These are phyloP conservation scores for Aspergillus arachidicola DNA, from an alignment of 2,329 filamentous ascomycete species.

Conservation along the genomic window DNA sequence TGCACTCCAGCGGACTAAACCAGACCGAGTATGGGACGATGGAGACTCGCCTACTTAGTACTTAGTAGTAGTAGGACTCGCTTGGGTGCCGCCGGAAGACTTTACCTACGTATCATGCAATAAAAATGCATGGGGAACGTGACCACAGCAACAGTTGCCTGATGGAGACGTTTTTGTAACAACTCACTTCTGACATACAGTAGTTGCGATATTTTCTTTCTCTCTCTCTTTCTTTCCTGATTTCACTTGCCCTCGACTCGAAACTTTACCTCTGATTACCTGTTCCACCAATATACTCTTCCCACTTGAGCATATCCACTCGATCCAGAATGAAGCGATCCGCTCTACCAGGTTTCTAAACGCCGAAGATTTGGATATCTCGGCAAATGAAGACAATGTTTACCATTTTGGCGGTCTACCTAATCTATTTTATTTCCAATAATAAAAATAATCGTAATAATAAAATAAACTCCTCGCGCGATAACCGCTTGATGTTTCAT, in stretches of 20 bases:
- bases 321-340: neutral
- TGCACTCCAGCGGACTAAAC: neutral
- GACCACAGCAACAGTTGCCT: conserved; percentile 5
- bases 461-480: conserved; percentile 11
- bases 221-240: neutral
- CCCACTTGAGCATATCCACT: neutral
- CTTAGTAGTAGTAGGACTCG: neutral
- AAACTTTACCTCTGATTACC: neutral
- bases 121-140: conserved; percentile 4
- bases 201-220: neutral
- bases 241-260: neutral
- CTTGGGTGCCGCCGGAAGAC: conserved; percentile 3
- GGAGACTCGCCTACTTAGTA: too few relatives aligned
- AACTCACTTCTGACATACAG: neutral
- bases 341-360: neutral
- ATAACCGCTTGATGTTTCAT: conserved; percentile 14
- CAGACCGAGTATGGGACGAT: neutral
- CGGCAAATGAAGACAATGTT: conserved; percentile 1
- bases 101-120: neutral
- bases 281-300: neutral
- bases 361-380: neutral
- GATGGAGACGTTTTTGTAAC: neutral
- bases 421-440: neutral
- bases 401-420: neutral
- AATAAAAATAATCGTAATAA: neutral